Evolutionary conservation across 2,329 filamentous ascomycete species (phyloP), one percentile per base, ranked within the genome.

Genomic region (Lecanosticta acicola): DNA sequence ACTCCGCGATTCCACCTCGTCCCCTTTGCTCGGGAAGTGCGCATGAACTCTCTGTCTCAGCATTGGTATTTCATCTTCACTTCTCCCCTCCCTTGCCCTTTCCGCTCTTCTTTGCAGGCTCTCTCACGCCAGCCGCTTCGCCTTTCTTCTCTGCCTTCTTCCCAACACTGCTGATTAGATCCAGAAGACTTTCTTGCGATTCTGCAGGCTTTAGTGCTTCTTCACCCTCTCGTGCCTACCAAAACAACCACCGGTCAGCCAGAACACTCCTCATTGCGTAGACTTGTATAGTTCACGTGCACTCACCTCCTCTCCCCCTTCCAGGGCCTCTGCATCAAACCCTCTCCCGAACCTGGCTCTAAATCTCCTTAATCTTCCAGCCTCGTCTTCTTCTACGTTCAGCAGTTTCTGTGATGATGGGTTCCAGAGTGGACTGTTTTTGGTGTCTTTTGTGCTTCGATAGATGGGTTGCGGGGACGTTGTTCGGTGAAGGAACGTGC

Each of bases 381-480:
- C 91, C 76, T 97, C 93, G 67, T 98, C 93, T 53, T 94, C 82
- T 71, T 98, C 93, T 47, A 96, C 78, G 66, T 93, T 95, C 65
- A 84, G 73, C 60, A 98, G 75, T 51, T 85, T 84, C 69, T 82
- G 81, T 56, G 85, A 83, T 48, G 76, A 83, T 0, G 93, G 93
- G 67, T 97, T 93, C 93, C 93, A 98, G 43, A 95, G 70, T 2
- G 87, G 74, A 61, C 87, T 84, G 74, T 97, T 98, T 60, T 88
- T 82, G 36, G 84, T 87, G 72, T 98, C 93, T 70, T 94, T 94
- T 50, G 76, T 77, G 42, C 71, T 75, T 55, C 74, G 73, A 68
- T 82, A 81, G 48, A 83, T 71, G 5, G 80, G 74, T 17, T 71
- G 59, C 0, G 87, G 87, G 9, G 80, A 87, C 9, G 86, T 88